Evolutionary conservation across 2,329 filamentous ascomycete species (phyloP), one percentile per base, ranked within the genome.

Genomic region (Aspergillus glaucus): DNA sequence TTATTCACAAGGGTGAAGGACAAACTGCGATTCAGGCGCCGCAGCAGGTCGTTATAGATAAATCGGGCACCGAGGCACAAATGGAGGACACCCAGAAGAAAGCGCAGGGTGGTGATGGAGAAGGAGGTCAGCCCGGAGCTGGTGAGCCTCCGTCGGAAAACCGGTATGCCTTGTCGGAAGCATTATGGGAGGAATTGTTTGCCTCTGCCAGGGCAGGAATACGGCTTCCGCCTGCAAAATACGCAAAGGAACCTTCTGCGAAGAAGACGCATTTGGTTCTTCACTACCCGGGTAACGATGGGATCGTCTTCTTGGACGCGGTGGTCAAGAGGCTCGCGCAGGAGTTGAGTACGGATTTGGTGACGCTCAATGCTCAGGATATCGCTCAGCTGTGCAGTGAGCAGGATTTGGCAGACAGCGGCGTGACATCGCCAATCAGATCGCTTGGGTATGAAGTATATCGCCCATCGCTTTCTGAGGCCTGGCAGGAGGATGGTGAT

Each of bases 281-380:
- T 10, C 77, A 82, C 49, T 84, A 81, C 53, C 80, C 81, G 1
- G 74, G 75, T 22, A 73, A 78, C 39, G 77, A 79, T 43, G 78
- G 74, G 36, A 79, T 75, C 48, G 63, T 66, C 43, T 76, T 79
- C 52, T 67, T 88, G 32, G 77, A 84, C 53, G 67, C 72, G 3
- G 71, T 87, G n/a, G 79, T 91, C 2, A 75, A 80, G 50, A 76
- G 80, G 45, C 71, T 86, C 40, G 86, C 86, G 0, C 70, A 72
- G 10, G 76, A 81, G 30, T 70, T 86, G 71, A 57, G 63, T 10
- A 62, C 68, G 24, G 67, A 74, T 53, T 45, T 74, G 45, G 61
- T 74, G 41, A 72, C 67, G 1, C 60, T 75, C 42, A 70, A 73
- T 54, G 71, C 71, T 14, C 71, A 73, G 52, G 73, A 75, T 56